phyloP scores from a whole-genome alignment of 495 filamentous ascomycete species.

The Lineolata rhizophorae region DNA sequence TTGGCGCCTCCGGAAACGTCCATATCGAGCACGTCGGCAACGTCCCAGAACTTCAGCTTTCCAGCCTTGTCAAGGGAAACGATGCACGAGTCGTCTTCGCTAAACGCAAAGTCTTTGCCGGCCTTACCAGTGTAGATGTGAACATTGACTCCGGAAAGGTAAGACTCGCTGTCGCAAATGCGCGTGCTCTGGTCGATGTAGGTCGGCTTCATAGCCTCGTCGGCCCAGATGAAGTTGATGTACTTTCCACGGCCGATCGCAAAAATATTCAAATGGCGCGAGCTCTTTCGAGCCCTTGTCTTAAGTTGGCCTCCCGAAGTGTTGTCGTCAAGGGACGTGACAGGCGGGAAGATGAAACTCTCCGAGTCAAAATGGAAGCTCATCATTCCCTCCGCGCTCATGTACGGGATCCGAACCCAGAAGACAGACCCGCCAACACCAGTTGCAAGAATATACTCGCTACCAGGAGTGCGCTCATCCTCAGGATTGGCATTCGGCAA shows the following conservation, averaged over 20 bases:
- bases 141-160: slow-evolving; percentile 62
- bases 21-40: no score
- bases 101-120: slow-evolving; percentile 94
- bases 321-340: slow-evolving; percentile 51
- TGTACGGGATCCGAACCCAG: slow-evolving; percentile 70
- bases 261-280: slow-evolving; percentile 75
- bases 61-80: slow-evolving; percentile 93
- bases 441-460: slow-evolving; percentile 68
- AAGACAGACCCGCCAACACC: slow-evolving; percentile 87
- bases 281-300: slow-evolving; percentile 77
- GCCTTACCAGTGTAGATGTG: slow-evolving; percentile 95
- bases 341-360: slow-evolving; percentile 64
- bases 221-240: slow-evolving; percentile 64
- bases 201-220: slow-evolving; percentile 43
- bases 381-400: slow-evolving; percentile 3
- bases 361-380: slow-evolving; percentile 44
- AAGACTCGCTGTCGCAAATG: slow-evolving; percentile 61
- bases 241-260: slow-evolving; percentile 88
- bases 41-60: slow-evolving; percentile 91
- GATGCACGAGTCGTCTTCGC: slow-evolving; percentile 82
- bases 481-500: slow-evolving; percentile 21
- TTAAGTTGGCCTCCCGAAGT: slow-evolving; percentile 78
- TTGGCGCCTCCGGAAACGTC: slow-evolving; percentile 11
- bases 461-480: slow-evolving; percentile 17
- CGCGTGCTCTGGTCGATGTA: slow-evolving; percentile 44